A percentile compares a stretch with the other conserved stretches of the same genome.
Conservation (phyloP, 169 alveolate genomes). For the Cryptosporidium viatorum region DNA sequence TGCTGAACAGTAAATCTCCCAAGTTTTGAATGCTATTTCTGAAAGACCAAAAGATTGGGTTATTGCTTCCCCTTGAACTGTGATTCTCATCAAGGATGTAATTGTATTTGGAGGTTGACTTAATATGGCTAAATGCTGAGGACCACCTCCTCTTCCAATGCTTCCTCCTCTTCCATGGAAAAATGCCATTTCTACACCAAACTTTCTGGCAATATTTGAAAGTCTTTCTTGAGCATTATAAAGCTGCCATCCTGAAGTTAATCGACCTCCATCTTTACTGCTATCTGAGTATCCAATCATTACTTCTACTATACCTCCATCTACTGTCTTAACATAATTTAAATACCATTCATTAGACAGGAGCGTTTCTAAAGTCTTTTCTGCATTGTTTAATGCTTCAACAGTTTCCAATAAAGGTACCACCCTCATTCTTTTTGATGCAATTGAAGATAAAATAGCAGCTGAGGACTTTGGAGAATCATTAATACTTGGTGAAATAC, state of each 20-base stretch:
- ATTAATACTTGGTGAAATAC: background rate
- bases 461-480: slow-evolving; percentile 70
- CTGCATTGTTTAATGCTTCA: slow-evolving; percentile 82
- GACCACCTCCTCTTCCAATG: slow-evolving; percentile 89
- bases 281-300: slow-evolving; percentile 90
- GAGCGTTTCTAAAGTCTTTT: slow-evolving; percentile 81
- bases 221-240: slow-evolving; percentile 83
- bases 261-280: slow-evolving; percentile 88
- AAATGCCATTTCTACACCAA: slow-evolving; percentile 81
- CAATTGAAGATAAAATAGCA: slow-evolving; percentile 53
- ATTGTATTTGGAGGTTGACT: slow-evolving; percentile 87
- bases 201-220: slow-evolving; percentile 80
- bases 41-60: slow-evolving; percentile 81
- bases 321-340: slow-evolving; percentile 78
- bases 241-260: slow-evolving; percentile 88
- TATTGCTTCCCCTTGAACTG: slow-evolving; percentile 85
- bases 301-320: slow-evolving; percentile 82
- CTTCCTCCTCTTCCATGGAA: slow-evolving; percentile 90
- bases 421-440: slow-evolving; percentile 78
- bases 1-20: slow-evolving; percentile 86
- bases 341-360: slow-evolving; percentile 83
- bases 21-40: slow-evolving; percentile 81
- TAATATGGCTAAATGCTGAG: slow-evolving; percentile 85
- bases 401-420: slow-evolving; percentile 88
- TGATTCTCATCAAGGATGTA: slow-evolving; percentile 84